Evolutionary conservation across 306 rosid species (phyloP), one percentile per base, ranked within the genome.

Genomic region (Malus sieversii): DNA sequence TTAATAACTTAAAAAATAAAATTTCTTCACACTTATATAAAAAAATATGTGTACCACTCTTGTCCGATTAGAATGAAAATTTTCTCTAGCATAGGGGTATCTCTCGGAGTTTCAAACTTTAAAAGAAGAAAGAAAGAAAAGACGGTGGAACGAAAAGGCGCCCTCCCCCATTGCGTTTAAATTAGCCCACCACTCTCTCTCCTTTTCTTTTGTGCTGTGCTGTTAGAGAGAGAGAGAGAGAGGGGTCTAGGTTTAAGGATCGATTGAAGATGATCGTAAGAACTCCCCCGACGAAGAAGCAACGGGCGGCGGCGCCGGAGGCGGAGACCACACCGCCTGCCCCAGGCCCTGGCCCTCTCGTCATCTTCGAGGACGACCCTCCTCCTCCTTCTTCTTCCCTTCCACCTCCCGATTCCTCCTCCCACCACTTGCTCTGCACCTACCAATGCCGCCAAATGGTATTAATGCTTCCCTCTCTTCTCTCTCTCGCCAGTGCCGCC

Each of bases 401-500:
- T 20, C 61, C 60, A 15, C 85, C 73, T 65, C 25, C 79, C 45
- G 82, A 57, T 66, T 68, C 77, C 57, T 68, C 75, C 48, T 82
- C 86, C 38, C 74, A 79, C 33, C 90, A 75, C 61, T 77, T 82
- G 84, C 90, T 87, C 69, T 87, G 99, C 92, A 95, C 99, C 60
- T 95, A 92, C 73, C 97, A 95, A 75, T 95, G 97, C 76, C 99
- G 97, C 76, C 99, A 95, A 87, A 87, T 95, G 99, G 99, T 94
- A 57, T 14, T 48, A 15, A 4, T 48, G 20, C 48, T 72, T 32
- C 40, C 29, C 65, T 55, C 29, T 35, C 40, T 6, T 35, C 8
- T 5, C 40, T 35, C 40, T 35, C 40, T 35, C 40, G 40, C 40
- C 40, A 6, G 8, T 35, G 40, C 13, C 33, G 38, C 63, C 22